Evolutionary conservation across 1,284 basidiomycete genomes (phyloP).

Genomic region (Wallemia mellicola): DNA sequence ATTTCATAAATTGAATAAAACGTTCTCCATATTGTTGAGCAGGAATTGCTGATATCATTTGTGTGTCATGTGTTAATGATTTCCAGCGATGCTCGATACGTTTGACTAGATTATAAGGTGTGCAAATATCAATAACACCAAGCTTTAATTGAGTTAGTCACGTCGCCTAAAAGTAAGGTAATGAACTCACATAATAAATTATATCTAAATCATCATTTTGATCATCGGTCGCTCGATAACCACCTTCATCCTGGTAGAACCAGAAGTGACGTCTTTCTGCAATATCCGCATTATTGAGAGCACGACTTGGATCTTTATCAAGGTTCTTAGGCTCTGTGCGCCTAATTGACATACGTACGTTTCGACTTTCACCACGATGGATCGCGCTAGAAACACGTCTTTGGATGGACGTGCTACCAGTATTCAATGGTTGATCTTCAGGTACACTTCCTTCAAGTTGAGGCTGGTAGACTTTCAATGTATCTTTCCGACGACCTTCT

Average conservation of each 20-base stretch:
- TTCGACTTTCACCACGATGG: conserved; percentile 37
- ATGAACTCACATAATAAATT: conserved; percentile 40
- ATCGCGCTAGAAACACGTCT: conserved; percentile 26
- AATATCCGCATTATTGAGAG: conserved; percentile 31
- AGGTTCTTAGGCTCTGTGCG: conserved; percentile 49
- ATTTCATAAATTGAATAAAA: conserved; percentile 61
- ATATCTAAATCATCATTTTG: conserved; percentile 37
- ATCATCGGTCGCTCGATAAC: conserved; percentile 66
- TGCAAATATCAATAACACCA: conserved; percentile 78
- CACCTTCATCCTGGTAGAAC: conserved; percentile 93
- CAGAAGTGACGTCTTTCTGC: conserved; percentile 56
- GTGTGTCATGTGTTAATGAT: conserved; percentile 51
- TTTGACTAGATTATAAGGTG: conserved; percentile 55
- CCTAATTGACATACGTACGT: conserved; percentile 56
- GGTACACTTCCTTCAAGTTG: conserved; percentile 30
- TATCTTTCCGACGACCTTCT: conserved; percentile 66
- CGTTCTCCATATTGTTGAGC: conserved; percentile 55
- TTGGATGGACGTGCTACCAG: conserved; percentile 19
- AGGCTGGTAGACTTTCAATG: conserved; percentile 56
- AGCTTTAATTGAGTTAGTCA: conserved; percentile 14
- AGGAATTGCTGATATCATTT: conserved; percentile 73
- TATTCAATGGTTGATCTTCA: conserved; percentile 4
- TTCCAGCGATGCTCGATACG: conserved; percentile 76
- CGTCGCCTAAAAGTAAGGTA: not conserved
- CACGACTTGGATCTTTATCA: conserved; percentile 24